Base-by-base conservation (phyloP, 1,284 basidiomycete species). In the Rhodotorula sp. region DNA sequence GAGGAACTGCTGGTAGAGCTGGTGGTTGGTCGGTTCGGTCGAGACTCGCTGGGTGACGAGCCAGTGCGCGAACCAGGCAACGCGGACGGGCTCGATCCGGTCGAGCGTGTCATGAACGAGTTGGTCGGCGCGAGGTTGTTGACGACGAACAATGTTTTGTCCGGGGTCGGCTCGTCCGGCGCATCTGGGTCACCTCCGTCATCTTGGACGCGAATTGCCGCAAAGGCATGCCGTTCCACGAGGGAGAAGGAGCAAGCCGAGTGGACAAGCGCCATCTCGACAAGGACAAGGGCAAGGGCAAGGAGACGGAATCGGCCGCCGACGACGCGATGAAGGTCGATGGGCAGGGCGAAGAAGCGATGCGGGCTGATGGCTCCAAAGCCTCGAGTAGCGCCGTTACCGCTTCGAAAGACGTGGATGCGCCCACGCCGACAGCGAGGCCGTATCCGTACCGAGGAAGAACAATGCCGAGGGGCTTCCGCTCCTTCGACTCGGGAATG, bases 21-120 rank as follows among this genome's bases (percentile, higher is more conserved):
- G 87, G 78, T 99, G 97, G 79, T 99, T 97, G 84, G 99, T 99
- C 62, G 93, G 93, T 82, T 99, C 97, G 70, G 91, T 91, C 82
- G 90, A 91, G 81, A 99, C 89, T 61, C 97, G 92, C 79, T 98
- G 92, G 77, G 95, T 91, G 38, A 99, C 93, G 58, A 99, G 86
- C 82, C 99, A 99, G 80, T 95, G 90, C 54, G 97, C 95, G 80
- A 99, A 97, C 97, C 97, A 99, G 69, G 90, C 86, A 52, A 94
- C 88, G 79, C 93, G 88, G 62, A 87, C 84, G 75, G 92, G 89
- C 61, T 90, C 86, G 81, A 95, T 94, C 68, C 90, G 84, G 62
- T 87, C 87, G 71, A 85, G 85, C 87, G 97, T 93, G 79, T 97
- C 94, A 56, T 83, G 81, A 48, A 94, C 83, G 97, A 93, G 80